phyloP scores from a whole-genome alignment of 1,284 basidiomycete genomes.

The Heterobasidion occidentale region DNA sequence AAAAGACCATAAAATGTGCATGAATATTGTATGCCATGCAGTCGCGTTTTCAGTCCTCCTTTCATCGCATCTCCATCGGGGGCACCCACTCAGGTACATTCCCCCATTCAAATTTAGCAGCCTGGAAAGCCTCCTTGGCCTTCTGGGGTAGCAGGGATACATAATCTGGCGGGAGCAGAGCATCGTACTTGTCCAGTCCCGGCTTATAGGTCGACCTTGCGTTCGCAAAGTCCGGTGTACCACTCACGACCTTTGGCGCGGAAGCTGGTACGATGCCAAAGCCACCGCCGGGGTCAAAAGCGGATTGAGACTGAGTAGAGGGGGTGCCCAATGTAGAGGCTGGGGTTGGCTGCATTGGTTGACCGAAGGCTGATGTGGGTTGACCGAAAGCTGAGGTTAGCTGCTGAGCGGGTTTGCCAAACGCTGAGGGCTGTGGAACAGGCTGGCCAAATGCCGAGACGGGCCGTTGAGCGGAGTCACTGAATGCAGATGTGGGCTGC shows the following conservation, averaged over 20 bases:
- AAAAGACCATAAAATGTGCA: too few relatives aligned
- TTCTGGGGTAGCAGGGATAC: slow-evolving; percentile 39
- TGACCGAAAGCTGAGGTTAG: slow-evolving; percentile 21
- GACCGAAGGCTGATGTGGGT: slow-evolving; percentile 19
- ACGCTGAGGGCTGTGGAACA: slow-evolving; percentile 13
- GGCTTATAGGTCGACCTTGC: slow-evolving; percentile 34
- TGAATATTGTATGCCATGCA: too few relatives aligned
- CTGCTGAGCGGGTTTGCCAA: slow-evolving; percentile 5
- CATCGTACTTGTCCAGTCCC: slow-evolving; percentile 47
- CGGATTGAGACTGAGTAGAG: background rate
- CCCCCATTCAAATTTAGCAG: slow-evolving; percentile 60
- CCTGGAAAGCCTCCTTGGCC: slow-evolving; percentile 53
- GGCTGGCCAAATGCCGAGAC: slow-evolving; percentile 13
- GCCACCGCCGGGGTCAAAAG: background rate
- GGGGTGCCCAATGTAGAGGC: background rate
- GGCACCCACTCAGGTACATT: slow-evolving; percentile 74
- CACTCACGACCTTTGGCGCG: slow-evolving; percentile 11
- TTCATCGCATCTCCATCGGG: slow-evolving; percentile 56
- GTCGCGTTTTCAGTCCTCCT: background rate
- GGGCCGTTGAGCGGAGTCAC: background rate
- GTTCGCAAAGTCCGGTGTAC: slow-evolving; percentile 35
- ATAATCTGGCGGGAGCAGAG: slow-evolving; percentile 52
- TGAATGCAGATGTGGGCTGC: slow-evolving; percentile 8
- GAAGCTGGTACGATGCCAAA: slow-evolving; percentile 1
- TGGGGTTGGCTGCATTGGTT: background rate